Conservation (phyloP, 2,329 filamentous ascomycete species). For the Dendryphion nanum region DNA sequence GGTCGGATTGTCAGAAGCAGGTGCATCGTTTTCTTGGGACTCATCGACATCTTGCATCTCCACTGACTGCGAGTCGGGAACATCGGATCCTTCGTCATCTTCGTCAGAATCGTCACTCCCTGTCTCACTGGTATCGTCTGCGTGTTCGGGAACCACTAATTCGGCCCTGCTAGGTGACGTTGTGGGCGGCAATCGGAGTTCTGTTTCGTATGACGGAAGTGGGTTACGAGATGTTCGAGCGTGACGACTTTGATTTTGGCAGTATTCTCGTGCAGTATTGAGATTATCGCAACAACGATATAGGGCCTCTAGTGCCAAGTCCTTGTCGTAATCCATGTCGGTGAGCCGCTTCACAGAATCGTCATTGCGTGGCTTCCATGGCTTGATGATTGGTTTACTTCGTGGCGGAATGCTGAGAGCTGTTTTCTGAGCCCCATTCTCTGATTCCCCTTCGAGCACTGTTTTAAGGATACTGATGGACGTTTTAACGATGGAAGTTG, state of each 20-base stretch:
- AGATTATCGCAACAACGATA: constrained; percentile 74
- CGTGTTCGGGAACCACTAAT: constrained; percentile 30
- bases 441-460: constrained; percentile 74
- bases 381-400: constrained; percentile 47
- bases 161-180: constrained; percentile 33
- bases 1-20: constrained; percentile 12
- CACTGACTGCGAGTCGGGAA: constrained; percentile 33
- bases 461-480: constrained; percentile 81
- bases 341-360: constrained; percentile 46
- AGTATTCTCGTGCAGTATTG: constrained; percentile 69
- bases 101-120: constrained; percentile 21
- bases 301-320: constrained; percentile 73
- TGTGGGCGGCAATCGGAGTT: constrained; percentile 26
- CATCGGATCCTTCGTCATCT: constrained; percentile 26
- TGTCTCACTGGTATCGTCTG: constrained; percentile 26
- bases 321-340: constrained; percentile 54
- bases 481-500: constrained; percentile 71
- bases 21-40: constrained; percentile 11
- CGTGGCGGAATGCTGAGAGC: constrained; percentile 57
- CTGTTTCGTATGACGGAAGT: constrained; percentile 54
- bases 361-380: constrained; percentile 51
- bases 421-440: constrained; percentile 63
- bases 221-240: constrained; percentile 63
- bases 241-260: constrained; percentile 59
- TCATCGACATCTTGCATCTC: constrained; percentile 39